These are phyloP conservation scores for Tulasnella sp. DNA, from an alignment of 768 basidiomycete species.

Conservation along the genomic window DNA sequence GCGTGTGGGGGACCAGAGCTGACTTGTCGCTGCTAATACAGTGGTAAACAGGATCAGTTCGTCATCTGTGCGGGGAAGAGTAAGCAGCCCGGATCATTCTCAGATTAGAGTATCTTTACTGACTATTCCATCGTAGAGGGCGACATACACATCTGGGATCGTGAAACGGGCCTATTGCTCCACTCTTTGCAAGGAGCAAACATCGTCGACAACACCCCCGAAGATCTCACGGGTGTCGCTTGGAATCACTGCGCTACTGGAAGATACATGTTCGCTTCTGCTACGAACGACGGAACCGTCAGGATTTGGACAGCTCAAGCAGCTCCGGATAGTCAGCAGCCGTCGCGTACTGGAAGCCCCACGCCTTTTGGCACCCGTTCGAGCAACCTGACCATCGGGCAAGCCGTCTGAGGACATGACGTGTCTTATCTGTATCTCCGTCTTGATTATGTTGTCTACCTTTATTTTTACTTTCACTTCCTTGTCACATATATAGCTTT, in stretches of 20 bases:
- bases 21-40: background rate
- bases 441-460: background rate
- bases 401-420: background rate
- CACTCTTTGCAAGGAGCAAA: slow-evolving; percentile 49
- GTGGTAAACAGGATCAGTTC: slow-evolving; percentile 64
- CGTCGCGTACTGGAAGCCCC: background rate
- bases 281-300: slow-evolving; percentile 67
- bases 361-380: background rate
- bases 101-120: background rate
- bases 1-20: background rate
- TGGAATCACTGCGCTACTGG: slow-evolving; percentile 64
- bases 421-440: background rate
- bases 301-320: slow-evolving; percentile 49
- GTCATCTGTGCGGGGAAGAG: slow-evolving; percentile 70
- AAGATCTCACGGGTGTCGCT: slow-evolving; percentile 68
- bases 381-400: background rate
- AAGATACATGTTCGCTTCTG: slow-evolving; percentile 53
- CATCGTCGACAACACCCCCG: slow-evolving; percentile 41
- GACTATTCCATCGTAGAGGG: slow-evolving; percentile 39
- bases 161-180: slow-evolving; percentile 59
- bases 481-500: background rate
- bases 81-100: background rate
- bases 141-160: slow-evolving; percentile 81
- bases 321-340: slow-evolving; percentile 4
- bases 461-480: background rate